Base-by-base conservation (phyloP, 139 green algal genomes). In the Picochlorum sp. region DNA sequence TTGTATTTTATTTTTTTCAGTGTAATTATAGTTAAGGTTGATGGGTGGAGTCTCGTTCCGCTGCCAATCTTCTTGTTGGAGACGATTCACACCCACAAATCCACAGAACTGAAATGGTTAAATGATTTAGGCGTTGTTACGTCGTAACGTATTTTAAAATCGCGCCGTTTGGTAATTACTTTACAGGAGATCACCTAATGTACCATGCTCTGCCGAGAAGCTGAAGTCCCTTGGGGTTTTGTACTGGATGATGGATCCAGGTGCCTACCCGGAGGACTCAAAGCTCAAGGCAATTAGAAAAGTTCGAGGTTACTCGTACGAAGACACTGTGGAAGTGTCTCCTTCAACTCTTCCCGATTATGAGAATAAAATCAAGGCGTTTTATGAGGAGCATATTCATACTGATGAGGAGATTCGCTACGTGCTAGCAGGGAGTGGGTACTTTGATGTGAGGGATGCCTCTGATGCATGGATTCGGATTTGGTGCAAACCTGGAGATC, bases 311-410 rank as follows among this genome's bases (percentile, higher is more conserved):
- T 87, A 86, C 72, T 75, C 13, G 20, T 87, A 87, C 59, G 49
- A 81, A 64, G 78, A 75, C n/a, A 28, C 39, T 12, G 24, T 55
- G 25, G 13, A 49, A 29, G 35, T 90, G 24, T 80, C 72, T 0
- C 77, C 73, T 6, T 78, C 84, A 32, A 89, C 71, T 30, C 71
- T 97, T 63, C 81, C 86, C 0, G 61, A 73, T 9, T 97, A 96
- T 52, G 86, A 97, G 13, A 44, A 84, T 13, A 97, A 97, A 75
- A 79, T 97, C 54, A 97, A 96, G 68, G 78, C 39, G 3, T 97
- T 97, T 57, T 97, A 85, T 58, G 68, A 94, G 72, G 90, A 97
- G 77, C 90, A 97, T 70, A 81, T 97, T 31, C 90, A 97, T 62
- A 74, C 67, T 7, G 90, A 97, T 59, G 90, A 97, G 63, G 90